Base-by-base conservation (phyloP, 306 rosid species). In the Castanea mollissima region DNA sequence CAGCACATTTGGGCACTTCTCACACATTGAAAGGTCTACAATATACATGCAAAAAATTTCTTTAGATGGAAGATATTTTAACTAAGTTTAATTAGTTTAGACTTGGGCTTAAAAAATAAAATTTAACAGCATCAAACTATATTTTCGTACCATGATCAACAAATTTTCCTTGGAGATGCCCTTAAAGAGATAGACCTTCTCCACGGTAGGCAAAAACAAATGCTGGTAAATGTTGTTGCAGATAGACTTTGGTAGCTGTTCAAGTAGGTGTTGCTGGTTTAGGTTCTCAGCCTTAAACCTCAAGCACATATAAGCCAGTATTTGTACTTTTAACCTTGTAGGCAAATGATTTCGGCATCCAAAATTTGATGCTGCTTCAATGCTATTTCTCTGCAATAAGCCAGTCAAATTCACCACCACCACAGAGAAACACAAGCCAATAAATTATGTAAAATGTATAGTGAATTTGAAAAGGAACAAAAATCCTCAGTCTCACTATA, bases 251-350 rank as follows among this genome's bases (percentile, higher is more conserved):
- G 99, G 99, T 23, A 95, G 87, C 83, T 92, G 98, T 29, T 92
- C 97, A 52, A 95, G 81, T 49, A 95, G 87, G 1, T 85, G 92
- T 32, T 92, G 90, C 76, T 92, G 97, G 79, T 92, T 95, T 83
- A 95, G 84, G 77, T 89, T 90, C 86, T 91, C 98, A 9, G 98
- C 99, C 88, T 91, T 95, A 70, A 90, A 95, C 84, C 97, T 90
- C 79, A 92, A 84, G 60, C 97, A 95, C 97, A 95, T 95, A 49
- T 92, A 95, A n/a, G 94, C 97, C 73, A 92, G 49, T 58, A 95
- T 95, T 69, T 95, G 98, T 57, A 85, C 87, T 76, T 72, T 95
- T 38, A 95, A 74, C 89, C 89, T 85, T 3, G 86, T 81, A 65
- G 99, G 97, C 80, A 95, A 72, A 31, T 82, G 85, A 69, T 95